phyloP scores from a whole-genome alignment of 192 early-diverging fungal genomes.

The Backusella tuberculispora region DNA sequence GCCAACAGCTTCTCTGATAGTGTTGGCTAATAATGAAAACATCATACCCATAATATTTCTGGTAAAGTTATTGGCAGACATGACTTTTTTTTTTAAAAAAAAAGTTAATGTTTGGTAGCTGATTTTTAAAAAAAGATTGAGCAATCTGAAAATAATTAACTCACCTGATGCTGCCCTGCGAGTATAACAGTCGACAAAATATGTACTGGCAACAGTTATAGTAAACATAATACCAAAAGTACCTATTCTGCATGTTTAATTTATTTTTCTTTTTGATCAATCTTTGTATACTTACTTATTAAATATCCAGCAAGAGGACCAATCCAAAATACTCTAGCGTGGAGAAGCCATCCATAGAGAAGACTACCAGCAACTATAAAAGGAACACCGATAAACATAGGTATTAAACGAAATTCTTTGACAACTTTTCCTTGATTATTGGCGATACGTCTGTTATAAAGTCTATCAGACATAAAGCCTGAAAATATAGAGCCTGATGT shows the following conservation, averaged over 20 bases:
- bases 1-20: constrained; percentile 14
- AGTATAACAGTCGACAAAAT: constrained; percentile 16
- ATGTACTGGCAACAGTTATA: constrained; percentile 27
- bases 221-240: constrained; percentile 28
- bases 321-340: constrained; percentile 2
- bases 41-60: constrained; percentile 29
- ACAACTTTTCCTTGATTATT: neutral
- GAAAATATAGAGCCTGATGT: constrained; percentile 44
- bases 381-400: constrained; percentile 18
- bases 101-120: neutral
- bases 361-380: constrained; percentile 19
- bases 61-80: constrained; percentile 25
- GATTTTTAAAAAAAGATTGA: neutral
- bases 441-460: neutral
- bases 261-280: neutral
- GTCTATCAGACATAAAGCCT: constrained; percentile 33
- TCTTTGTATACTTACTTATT: constrained; percentile 2
- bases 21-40: constrained; percentile 25
- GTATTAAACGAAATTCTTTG: constrained; percentile 19
- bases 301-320: constrained; percentile 17
- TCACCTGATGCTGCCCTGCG: constrained; percentile 26
- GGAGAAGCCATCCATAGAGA: constrained; percentile 31
- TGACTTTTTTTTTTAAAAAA: neutral
- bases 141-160: neutral
- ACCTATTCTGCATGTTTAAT: neutral